Conservation (phyloP, 345 rosid genomes). For the Salix dunnii region DNA sequence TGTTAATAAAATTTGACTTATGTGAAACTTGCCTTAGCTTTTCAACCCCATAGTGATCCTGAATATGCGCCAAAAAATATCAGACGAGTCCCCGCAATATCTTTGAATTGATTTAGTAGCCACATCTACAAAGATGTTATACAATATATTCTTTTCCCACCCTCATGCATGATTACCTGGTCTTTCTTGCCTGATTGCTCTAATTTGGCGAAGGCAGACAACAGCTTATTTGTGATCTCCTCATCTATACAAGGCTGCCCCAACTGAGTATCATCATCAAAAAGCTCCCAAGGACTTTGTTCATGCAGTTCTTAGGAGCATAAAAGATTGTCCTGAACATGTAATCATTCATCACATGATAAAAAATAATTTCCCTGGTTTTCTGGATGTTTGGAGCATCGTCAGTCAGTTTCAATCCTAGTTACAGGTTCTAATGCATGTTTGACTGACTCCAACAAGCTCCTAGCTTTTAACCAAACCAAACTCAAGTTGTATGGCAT, state of each 20-base stretch:
- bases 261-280: constrained; percentile 63
- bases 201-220: constrained; percentile 53
- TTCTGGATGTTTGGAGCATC: too few relatives aligned
- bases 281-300: constrained; percentile 99
- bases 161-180: constrained; percentile 42
- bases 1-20: constrained; percentile 70
- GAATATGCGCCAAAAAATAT: constrained; percentile 29
- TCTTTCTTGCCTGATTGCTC: constrained; percentile 52
- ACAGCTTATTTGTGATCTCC: constrained; percentile 44
- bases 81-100: neutral
- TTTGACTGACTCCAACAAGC: too few relatives aligned
- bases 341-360: too few relatives aligned
- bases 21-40: constrained; percentile 70
- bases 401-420: neutral
- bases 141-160: neutral
- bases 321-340: too few relatives aligned
- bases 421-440: neutral
- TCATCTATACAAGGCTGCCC: constrained; percentile 72
- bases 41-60: constrained; percentile 80
- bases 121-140: neutral
- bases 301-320: constrained; percentile 61
- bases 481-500: too few relatives aligned
- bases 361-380: too few relatives aligned
- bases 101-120: neutral
- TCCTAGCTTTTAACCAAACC: too few relatives aligned